A percentile compares a stretch with the other conserved stretches of the same genome.
Conservation (phyloP, 768 basidiomycete genomes). For the Wakefieldia striispora region DNA sequence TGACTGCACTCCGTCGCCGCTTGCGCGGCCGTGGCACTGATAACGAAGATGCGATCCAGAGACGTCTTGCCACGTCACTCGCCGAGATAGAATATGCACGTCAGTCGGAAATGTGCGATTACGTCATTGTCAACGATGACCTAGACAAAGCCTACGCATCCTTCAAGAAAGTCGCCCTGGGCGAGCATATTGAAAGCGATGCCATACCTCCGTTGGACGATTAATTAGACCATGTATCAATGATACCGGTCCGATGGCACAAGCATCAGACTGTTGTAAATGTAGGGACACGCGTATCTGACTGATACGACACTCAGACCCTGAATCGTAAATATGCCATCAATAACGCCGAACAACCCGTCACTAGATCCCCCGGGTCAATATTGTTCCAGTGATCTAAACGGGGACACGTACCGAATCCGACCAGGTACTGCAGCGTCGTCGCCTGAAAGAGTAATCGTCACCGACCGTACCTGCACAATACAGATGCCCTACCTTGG, state of each 20-base stretch:
- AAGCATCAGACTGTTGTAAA: background rate
- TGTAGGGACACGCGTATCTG: background rate
- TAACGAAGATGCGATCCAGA: slow-evolving; percentile 63
- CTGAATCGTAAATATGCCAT: slow-evolving; percentile 86
- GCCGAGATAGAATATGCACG: slow-evolving; percentile 84
- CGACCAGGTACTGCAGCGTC: slow-evolving; percentile 83
- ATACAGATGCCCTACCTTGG: slow-evolving; percentile 53
- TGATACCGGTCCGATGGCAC: no score
- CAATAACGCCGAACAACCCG: slow-evolving; percentile 79
- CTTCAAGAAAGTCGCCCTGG: slow-evolving; percentile 77
- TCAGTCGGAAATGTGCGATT: slow-evolving; percentile 68
- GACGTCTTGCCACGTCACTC: slow-evolving; percentile 74
- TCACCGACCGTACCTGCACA: slow-evolving; percentile 2
- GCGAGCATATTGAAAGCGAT: slow-evolving; percentile 60
- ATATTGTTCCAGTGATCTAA: background rate
- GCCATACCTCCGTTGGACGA: slow-evolving; percentile 64
- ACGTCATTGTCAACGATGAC: slow-evolving; percentile 89
- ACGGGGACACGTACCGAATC: slow-evolving; percentile 60
- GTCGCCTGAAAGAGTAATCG: slow-evolving; percentile 51
- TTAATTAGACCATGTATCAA: slow-evolving; percentile 21
- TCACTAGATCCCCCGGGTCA: slow-evolving; percentile 47
- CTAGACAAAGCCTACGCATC: slow-evolving; percentile 76
- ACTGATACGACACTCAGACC: slow-evolving; percentile 19
- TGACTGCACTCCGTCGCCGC: slow-evolving; percentile 66
- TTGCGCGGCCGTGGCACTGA: slow-evolving; percentile 85